phyloP scores from a whole-genome alignment of 345 rosid genomes.

The Abelmoschus esculentus region DNA sequence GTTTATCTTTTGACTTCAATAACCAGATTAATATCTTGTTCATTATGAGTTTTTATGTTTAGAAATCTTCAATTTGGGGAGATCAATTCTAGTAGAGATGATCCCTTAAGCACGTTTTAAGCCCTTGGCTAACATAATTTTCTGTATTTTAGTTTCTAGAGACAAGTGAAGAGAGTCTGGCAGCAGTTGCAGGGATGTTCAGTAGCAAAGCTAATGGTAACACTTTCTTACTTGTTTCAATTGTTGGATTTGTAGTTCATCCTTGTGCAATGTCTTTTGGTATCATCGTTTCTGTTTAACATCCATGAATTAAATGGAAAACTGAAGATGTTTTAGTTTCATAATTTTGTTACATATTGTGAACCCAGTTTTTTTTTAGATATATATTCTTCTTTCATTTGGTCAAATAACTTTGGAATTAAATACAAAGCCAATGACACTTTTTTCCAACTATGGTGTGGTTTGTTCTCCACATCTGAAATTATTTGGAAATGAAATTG shows the following conservation, averaged over 20 bases:
- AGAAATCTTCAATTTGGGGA: neutral
- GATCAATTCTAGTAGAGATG: neutral
- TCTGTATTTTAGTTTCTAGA: constrained; percentile 58
- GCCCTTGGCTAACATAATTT: constrained; percentile 9
- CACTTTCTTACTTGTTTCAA: constrained; percentile 8
- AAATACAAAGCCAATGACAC: neutral
- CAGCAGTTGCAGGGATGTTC: constrained; percentile 99
- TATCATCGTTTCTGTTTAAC: neutral
- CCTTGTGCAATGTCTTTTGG: neutral
- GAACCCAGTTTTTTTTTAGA: neutral
- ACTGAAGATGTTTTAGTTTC: neutral
- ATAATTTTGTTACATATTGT: neutral
- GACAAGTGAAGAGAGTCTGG: constrained; percentile 87
- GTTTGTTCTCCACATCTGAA: neutral
- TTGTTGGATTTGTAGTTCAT: neutral
- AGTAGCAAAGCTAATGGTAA: constrained; percentile 99
- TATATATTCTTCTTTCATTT: neutral
- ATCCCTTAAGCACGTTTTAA: neutral
- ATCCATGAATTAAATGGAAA: neutral
- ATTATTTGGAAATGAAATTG: neutral
- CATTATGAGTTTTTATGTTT: neutral
- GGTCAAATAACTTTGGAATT: neutral
- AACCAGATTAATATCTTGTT: neutral
- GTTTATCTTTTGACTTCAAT: neutral
- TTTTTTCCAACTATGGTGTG: neutral